Evolutionary conservation across 2,329 filamentous ascomycete species (phyloP), one percentile per base, ranked within the genome.

Genomic region (Verticillium dahliae): DNA sequence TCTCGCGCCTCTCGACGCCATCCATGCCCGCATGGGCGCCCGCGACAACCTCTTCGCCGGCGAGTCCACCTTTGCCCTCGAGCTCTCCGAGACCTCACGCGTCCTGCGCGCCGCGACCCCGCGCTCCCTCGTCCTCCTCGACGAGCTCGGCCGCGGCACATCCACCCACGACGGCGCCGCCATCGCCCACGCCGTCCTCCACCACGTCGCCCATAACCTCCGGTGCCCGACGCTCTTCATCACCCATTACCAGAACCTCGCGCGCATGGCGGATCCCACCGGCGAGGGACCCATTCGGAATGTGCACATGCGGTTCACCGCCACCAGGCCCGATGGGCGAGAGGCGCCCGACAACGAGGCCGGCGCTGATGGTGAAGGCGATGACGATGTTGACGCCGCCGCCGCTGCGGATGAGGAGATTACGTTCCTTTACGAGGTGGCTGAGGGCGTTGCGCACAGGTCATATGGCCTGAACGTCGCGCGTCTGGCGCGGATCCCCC

Each of bases 41-140:
- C 91, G 91, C 68, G 95, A 99, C 76, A 98, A 97, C 72, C 91
- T 99, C 78, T 90, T 98, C 73, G 90, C 91, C 4, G 92, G 92
- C 69, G 95, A 99, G 76, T 91, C 87, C 31, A 99, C 95, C 13
- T 99, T 99, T 78, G 97, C 98, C 92, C 93, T 99, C 60, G 95
- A 99, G 73, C 85, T 99, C 2, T 92, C 89, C 39, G 95, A 99
- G 75, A 98, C 95, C 1, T 88, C 90, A 1, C 88, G 92, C 63
- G 97, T 99, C 67, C 82, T 99, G 31, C 94, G 95, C 71, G 86
- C 91, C 69, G 95, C 94, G 0, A 95, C 92, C 0, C 87, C 90
- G 1, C 86, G 91, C 56, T 91, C 87, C 55, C 83, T 99, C 6
- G 90, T 99, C 64, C 92, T 99, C 55, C 85, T 99, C 6, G 95